A percentile compares a stretch with the other conserved stretches of the same genome.
Conservation (phyloP, 352 stramenopile genomes). For the Globisporangium solare region DNA sequence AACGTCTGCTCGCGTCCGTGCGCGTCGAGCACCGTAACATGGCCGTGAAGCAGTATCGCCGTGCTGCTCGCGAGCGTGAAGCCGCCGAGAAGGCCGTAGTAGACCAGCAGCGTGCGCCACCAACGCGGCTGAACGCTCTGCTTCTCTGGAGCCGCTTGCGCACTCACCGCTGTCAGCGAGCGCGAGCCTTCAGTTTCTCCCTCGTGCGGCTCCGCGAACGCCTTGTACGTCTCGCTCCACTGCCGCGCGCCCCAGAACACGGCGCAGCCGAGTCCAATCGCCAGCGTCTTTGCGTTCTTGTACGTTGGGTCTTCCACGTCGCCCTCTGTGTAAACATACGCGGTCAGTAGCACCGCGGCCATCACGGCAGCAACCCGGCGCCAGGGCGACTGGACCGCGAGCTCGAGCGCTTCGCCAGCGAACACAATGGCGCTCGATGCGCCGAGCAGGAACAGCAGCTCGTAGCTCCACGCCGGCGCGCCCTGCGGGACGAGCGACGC, state of each 20-base stretch:
- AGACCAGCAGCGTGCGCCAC: constrained; percentile 6
- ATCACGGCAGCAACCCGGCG: not conserved
- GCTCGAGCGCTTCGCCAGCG: constrained; percentile 12
- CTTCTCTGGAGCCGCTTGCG: not conserved
- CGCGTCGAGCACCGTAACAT: constrained; percentile 4
- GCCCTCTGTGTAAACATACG: not conserved
- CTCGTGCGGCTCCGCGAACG: not conserved
- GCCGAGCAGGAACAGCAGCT: constrained; percentile 15
- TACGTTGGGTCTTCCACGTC: not conserved
- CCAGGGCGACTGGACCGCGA: not conserved
- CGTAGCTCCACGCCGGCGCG: constrained; percentile 2
- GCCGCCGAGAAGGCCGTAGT: constrained; percentile 2
- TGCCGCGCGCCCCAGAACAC: constrained; percentile 6
- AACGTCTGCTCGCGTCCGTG: constrained; percentile 1
- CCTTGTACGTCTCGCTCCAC: constrained; percentile 1
- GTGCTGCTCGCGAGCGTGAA: constrained; percentile 1
- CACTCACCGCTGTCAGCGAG: not conserved
- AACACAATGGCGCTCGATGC: constrained; percentile 16
- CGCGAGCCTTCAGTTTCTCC: not conserved
- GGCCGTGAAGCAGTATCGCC: constrained; percentile 7
- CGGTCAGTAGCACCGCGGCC: not conserved
- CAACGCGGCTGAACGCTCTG: constrained; percentile 2
- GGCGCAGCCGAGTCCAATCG: not conserved
- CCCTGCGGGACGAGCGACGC: constrained; percentile 10
- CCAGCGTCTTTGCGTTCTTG: not conserved